A percentile compares a stretch with the other conserved stretches of the same genome.
Conservation (phyloP, 2,329 filamentous ascomycete species). For the Herpotrichia juniperi region DNA sequence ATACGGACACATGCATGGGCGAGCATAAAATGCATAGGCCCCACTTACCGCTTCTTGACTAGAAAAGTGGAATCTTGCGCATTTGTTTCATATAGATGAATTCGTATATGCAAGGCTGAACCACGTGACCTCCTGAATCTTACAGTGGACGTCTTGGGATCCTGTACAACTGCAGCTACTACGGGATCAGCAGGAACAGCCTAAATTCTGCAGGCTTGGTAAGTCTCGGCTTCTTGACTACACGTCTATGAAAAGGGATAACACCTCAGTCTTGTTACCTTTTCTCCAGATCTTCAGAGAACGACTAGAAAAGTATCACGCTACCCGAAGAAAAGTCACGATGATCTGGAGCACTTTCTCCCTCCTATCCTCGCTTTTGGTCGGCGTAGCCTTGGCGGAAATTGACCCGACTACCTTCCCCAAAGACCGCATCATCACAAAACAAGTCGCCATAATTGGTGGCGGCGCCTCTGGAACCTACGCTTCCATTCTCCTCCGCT, state of each 20-base stretch:
- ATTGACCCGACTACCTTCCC: slow-evolving; percentile 8
- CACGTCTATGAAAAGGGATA: too few relatives aligned
- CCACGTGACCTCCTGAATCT: background rate
- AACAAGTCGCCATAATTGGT: slow-evolving; percentile 50
- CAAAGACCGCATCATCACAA: slow-evolving; percentile 7
- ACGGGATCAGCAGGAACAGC: too few relatives aligned
- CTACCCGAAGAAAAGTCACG: too few relatives aligned
- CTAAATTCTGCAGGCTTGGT: background rate
- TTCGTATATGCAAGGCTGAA: background rate
- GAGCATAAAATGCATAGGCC: too few relatives aligned
- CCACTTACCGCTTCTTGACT: too few relatives aligned
- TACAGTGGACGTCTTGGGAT: background rate
- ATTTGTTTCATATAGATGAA: too few relatives aligned
- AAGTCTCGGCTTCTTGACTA: background rate
- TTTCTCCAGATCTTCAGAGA: too few relatives aligned
- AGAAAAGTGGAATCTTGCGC: too few relatives aligned
- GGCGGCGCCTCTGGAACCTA: slow-evolving; percentile 53
- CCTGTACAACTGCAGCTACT: background rate
- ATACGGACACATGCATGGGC: too few relatives aligned
- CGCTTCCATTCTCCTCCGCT: slow-evolving; percentile 50
- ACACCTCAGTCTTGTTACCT: too few relatives aligned
- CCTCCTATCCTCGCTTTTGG: background rate
- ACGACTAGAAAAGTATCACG: too few relatives aligned
- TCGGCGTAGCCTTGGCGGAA: background rate
- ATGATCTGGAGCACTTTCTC: background rate